Evolutionary conservation across 73 alveolate species (phyloP), one percentile per base, ranked within the genome.

Genomic region (Symbiodinium pilosum): DNA sequence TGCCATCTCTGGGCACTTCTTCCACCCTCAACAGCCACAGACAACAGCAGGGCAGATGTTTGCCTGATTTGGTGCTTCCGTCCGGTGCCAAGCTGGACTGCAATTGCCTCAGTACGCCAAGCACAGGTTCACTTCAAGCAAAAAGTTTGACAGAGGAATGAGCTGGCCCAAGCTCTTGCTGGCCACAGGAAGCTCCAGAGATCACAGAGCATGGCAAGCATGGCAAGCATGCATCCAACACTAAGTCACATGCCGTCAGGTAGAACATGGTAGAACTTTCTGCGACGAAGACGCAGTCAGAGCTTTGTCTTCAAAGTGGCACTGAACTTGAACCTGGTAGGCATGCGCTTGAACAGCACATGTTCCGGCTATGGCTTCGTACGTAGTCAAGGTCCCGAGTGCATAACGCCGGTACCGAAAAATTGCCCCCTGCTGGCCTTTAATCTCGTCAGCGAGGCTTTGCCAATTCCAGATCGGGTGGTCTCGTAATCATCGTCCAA

Each of bases 11-110:
- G n/a, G n/a, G n/a, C n/a, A n/a, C n/a, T n/a, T n/a, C n/a, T n/a
- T n/a, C n/a, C n/a, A n/a, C n/a, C n/a, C n/a, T n/a, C n/a, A n/a
- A n/a, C 59, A 47, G 59, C 6, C 59, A 47, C 14, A 14, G 59
- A 14, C 59, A 14, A 9, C 21, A 14, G 14, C 6, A 47, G 14
- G 59, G 21, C 59, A 14, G 14, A 47, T 24, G 44, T 43, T 34
- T 40, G 59, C 97, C 97, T 91, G 97, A 91, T 91, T 68, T 91
- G 97, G 81, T 91, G 97, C 52, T 91, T 91, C 34, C 97, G 97
- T 21, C 97, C 97, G 9, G 97, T 91, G 56, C 52, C 97, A 34
- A 91, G 77, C 54, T 54, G 87, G 30, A 91, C 39, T 24, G 47
- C 47, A 38, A 91, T 52, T 54, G 81, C 97, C 97, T 91, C 51